A percentile compares a stretch with the other conserved stretches of the same genome.
These are phyloP conservation scores for Erodium moschatum DNA, from an alignment of 441 rosid genomes.

Conservation along the genomic window DNA sequence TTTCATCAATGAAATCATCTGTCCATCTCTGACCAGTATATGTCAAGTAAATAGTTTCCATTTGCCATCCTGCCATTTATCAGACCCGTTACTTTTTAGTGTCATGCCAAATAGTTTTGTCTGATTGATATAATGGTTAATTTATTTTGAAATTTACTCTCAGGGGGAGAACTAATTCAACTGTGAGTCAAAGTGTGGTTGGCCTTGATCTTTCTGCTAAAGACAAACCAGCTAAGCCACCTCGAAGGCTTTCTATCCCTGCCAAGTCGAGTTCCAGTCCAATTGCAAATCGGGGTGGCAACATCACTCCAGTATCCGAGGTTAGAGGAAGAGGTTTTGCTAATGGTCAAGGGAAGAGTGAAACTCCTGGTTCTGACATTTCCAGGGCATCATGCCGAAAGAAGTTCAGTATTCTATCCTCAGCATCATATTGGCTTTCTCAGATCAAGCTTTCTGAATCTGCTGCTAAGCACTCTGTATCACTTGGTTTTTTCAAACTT, in stretches of 20 bases:
- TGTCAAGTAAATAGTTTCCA: not conserved
- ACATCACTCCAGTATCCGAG: conserved; percentile 51
- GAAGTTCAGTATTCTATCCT: conserved; percentile 40
- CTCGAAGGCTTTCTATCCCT: conserved; percentile 75
- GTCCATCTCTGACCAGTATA: not conserved
- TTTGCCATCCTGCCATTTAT: not conserved
- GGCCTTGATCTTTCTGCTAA: conserved; percentile 57
- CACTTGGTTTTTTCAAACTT: conserved; percentile 84
- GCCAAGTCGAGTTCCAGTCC: conserved; percentile 37
- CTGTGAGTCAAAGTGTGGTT: conserved; percentile 64
- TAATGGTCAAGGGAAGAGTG: conserved; percentile 19
- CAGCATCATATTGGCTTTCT: conserved; percentile 64
- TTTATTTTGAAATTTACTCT: conserved; percentile 1
- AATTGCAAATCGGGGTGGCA: conserved; percentile 29
- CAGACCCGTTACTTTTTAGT: not conserved
- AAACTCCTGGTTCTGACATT: conserved; percentile 46
- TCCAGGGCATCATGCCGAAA: conserved; percentile 43
- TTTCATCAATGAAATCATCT: not conserved
- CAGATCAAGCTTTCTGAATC: conserved; percentile 78
- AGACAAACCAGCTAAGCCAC: conserved; percentile 65
- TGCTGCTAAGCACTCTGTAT: conserved; percentile 55
- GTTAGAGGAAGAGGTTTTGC: conserved; percentile 34
- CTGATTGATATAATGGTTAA: not conserved
- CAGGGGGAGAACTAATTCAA: conserved; percentile 43
- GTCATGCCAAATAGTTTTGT: not conserved